Base-by-base conservation (phyloP, 2,329 filamentous ascomycete species). In the Pseudopyrenochaeta lycopersici region DNA sequence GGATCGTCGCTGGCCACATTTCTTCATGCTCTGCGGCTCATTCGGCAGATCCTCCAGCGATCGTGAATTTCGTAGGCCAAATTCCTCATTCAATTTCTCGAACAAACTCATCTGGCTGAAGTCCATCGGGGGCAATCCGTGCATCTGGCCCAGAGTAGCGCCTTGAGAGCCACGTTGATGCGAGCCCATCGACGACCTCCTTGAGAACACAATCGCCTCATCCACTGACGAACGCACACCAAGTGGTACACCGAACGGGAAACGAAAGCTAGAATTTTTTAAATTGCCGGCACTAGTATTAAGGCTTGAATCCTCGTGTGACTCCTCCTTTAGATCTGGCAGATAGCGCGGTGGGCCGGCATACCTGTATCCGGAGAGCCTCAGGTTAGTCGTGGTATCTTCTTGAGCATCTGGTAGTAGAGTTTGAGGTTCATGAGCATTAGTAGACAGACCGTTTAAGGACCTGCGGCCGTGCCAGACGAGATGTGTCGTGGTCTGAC, bases 251-350 rank as follows among this genome's bases (percentile, higher is more conserved):
- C 57, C 61, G 33, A 57, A 52, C 3, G 66, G 66, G 41, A 70
- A 70, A 15, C 63, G 66, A 47, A 70, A 68, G 40, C 50, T 68
- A 4, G 65, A 63, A 38, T 62, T 58, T 58, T 68, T 73, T 35
- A 74, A 47, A 41, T 75, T 73, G 54, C 70, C 68, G 1, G 66
- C 66, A 46, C 73, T 75, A 5, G 67, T 73, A 35, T 77, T 73
- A 31, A 76, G 58, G 52, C 78, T 79, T 56, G 79, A 77, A 53
- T 80, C 79, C 46, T 81, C 79, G 40, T 79, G 72, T 15, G 79
- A 80, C 53, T 81, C 80, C 58, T 82, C 80, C 49, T 81, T 81
- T 29, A 82, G 63, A 40, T 78, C 78, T 11, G 79, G 76, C 14
- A 81, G 72, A 64, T 77, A 65, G 29, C 65, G 64, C 38, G 64